Evolutionary conservation across 169 alveolate genomes (phyloP), one percentile per base, ranked within the genome.

Genomic region (Plasmodium chabaudi): DNA sequence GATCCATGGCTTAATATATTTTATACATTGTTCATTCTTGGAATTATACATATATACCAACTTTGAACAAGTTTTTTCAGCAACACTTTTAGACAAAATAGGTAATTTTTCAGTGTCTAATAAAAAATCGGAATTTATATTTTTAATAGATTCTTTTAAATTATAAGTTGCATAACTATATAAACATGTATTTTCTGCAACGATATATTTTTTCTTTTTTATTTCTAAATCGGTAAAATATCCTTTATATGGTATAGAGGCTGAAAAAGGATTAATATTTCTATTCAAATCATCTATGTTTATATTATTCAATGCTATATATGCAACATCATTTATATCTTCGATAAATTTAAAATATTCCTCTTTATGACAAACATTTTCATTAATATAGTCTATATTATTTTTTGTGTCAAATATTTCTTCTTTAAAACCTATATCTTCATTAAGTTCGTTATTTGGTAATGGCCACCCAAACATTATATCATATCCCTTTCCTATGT

Each of bases 1-100:
- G 2, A 93, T 82, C 96, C 96, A 93, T 15, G 49, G 61, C 39
- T 88, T 84, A 44, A 92, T 61, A 23, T 25, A 44, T 61, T 53
- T 55, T 71, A 70, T 19, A n/a, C 96, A 93, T 19, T 44, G 21
- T 13, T 27, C 70, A 56, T 64, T 77, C 27, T 10, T 47, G 4
- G 21, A 12, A 72, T 63, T 34, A 64, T 17, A 23, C 1, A 49
- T 51, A 68, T 63, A 63, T 23, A 39, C 5, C 56, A 64, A 12
- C 39, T 63, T 21, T 1, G 64, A 21, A 46, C 77, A 77, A 49
- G 23, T 57, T 15, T 77, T 25, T 53, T 49, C 69, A 23, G 34
- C 46, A 4, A 2, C 39, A 19, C 53, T 57, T 34, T 77, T 64
- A 63, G 59, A 51, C 12, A 61, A 77, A 10, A 77, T 64, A 69